Evolutionary conservation across 208 protist species (phyloP).

Genomic region (Endotrypanum monterogeii): DNA sequence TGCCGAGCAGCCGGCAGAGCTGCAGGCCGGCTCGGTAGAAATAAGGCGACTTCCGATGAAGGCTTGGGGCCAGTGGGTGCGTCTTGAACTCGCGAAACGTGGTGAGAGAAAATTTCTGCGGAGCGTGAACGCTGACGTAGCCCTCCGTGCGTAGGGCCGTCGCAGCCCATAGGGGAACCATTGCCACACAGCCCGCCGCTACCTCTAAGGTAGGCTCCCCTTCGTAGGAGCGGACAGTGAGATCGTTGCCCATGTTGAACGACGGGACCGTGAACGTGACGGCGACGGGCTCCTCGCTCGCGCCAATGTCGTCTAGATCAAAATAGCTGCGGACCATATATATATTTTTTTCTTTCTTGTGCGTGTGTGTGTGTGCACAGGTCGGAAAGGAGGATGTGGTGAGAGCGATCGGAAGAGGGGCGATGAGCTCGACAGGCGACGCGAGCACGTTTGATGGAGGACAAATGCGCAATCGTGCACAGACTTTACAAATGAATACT

Average conservation of each 20-base stretch:
- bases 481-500: not conserved
- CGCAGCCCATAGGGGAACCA: conserved; percentile 70
- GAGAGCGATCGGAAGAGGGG: not conserved
- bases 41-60: conserved; percentile 63
- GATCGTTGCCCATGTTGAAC: conserved; percentile 55
- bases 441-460: not conserved
- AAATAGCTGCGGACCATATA: conserved; percentile 81
- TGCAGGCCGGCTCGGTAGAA: conserved; percentile 69
- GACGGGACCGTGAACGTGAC: conserved; percentile 58
- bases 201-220: conserved; percentile 52
- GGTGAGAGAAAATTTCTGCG: conserved; percentile 51
- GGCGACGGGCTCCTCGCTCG: conserved; percentile 51
- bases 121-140: conserved; percentile 51
- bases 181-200: conserved; percentile 43
- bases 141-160: conserved; percentile 48
- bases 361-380: not conserved
- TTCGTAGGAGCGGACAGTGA: conserved; percentile 42
- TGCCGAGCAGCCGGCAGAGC: conserved; percentile 54
- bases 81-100: conserved; percentile 84
- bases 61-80: conserved; percentile 65
- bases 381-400: not conserved
- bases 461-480: not conserved
- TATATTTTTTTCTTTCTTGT: too few species aligned
- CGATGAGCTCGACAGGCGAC: not conserved
- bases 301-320: conserved; percentile 58